A percentile compares a stretch with the other conserved stretches of the same genome.
Conservation (phyloP, 1,139 yeast genomes). For the Starmera stellimalicola region DNA sequence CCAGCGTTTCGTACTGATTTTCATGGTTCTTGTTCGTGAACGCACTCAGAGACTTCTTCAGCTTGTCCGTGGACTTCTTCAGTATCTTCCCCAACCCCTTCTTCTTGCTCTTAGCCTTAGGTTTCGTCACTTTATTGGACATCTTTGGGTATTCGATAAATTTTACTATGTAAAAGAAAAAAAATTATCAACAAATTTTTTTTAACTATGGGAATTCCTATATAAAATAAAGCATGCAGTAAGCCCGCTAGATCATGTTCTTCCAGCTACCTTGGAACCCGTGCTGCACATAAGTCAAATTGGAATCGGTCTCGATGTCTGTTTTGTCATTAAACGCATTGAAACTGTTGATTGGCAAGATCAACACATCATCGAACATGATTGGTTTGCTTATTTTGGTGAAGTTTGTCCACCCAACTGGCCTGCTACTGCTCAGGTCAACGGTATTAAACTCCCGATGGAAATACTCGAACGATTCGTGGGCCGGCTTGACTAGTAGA, state of each 20-base stretch:
- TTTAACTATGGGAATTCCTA: no score
- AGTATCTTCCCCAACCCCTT: constrained; percentile 1
- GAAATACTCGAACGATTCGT: constrained; percentile 8
- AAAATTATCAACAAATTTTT: no score
- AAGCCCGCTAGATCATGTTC: no score
- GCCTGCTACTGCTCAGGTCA: constrained; percentile 13
- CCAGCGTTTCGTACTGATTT: constrained; percentile 12
- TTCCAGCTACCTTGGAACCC: constrained; percentile 71
- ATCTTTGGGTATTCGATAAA: no score
- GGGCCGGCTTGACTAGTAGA: constrained; percentile 8
- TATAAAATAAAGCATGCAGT: no score
- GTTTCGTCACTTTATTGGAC: not conserved
- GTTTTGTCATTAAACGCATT: constrained; percentile 66
- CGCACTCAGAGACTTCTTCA: constrained; percentile 14
- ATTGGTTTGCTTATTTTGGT: constrained; percentile 50
- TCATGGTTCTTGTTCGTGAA: constrained; percentile 16
- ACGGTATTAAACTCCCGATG: constrained; percentile 10
- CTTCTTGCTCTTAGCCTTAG: constrained; percentile 1
- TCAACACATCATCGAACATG: constrained; percentile 52
- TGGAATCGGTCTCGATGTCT: constrained; percentile 46
- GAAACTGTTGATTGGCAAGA: constrained; percentile 63
- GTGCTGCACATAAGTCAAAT: constrained; percentile 58
- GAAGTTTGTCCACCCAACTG: constrained; percentile 43
- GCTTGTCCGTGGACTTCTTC: constrained; percentile 1
- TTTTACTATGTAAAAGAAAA: no score